Percentiles rank a stretch among this genome's conserved stretches.
phyloP scores from a whole-genome alignment of 768 basidiomycete genomes.

The Flagelloscypha sp. region DNA sequence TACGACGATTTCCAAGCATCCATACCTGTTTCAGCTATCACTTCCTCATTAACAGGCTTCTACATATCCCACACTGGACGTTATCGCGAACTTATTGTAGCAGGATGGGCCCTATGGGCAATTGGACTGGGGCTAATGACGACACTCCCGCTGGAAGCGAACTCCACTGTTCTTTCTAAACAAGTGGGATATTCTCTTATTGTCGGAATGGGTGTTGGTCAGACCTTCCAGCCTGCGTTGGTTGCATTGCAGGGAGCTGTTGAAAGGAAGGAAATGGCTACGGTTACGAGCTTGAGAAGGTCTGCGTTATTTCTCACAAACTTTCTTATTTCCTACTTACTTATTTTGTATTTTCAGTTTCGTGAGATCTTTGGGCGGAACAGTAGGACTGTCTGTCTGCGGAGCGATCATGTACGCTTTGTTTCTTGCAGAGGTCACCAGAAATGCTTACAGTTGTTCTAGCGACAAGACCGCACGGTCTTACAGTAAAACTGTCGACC shows the following conservation, averaged over 20 bases:
- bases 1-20: slow-evolving; percentile 4
- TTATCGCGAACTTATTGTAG: slow-evolving; percentile 25
- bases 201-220: slow-evolving; percentile 16
- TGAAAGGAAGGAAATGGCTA: slow-evolving; percentile 17
- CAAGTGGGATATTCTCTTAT: slow-evolving; percentile 15
- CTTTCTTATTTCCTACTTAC: neutral
- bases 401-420: slow-evolving; percentile 12
- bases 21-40: slow-evolving; percentile 6
- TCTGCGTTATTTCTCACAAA: neutral
- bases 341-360: slow-evolving; percentile 7
- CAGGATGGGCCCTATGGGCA: slow-evolving; percentile 16
- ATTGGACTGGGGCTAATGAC: slow-evolving; percentile 14
- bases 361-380: slow-evolving; percentile 16
- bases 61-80: slow-evolving; percentile 41
- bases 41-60: slow-evolving; percentile 27
- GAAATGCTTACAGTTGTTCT: neutral
- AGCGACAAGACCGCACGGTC: slow-evolving; percentile 11
- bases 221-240: slow-evolving; percentile 16
- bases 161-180: slow-evolving; percentile 10
- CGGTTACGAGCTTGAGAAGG: slow-evolving; percentile 15
- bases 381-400: slow-evolving; percentile 15
- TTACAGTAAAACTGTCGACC: slow-evolving; percentile 6
- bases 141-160: slow-evolving; percentile 12
- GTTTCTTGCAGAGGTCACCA: neutral
- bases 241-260: slow-evolving; percentile 16